Base-by-base conservation (phyloP, 192 early-diverging fungal species). In the Coemansia sp. region DNA sequence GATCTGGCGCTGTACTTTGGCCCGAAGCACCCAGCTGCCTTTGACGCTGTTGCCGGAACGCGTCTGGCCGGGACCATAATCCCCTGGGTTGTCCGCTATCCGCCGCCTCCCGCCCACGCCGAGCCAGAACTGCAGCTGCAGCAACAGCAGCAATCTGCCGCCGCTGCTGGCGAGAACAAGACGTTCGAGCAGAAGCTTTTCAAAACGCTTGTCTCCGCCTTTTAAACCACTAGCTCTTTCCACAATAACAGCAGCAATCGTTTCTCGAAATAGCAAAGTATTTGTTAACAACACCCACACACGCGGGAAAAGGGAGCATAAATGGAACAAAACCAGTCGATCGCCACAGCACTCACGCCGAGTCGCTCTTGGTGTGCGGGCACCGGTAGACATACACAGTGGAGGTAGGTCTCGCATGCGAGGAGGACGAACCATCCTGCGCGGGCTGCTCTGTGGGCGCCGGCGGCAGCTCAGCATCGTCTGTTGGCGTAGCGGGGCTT, bases 41-140 rank as follows among this genome's bases (percentile, higher is more conserved):
- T 71, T 46, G 75, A 82, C 40, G 13, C 51, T 54, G 51, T 19
- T 8, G 51, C 51, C 26, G 51, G 51, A 54, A 8, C 7, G 2
- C 21, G 51, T 8, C 51, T 54, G 8, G 51, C 51, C 8, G 58
- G 5, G 40, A 66, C 1, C n/a, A 48, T 45, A 0, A 57, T 73
- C n/a, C 80, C 80, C 9, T 82, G 80, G 80, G 62, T 65, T 13
- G 57, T 72, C 2, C 63, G 66, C 46, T 82, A 73, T 52, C 80
- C 80, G 64, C 77, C 65, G 2, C 59, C 54, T 0, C 45, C 12
- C 19, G 10, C 6, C 21, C 1, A 1, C 21, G 21, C 19, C 15
- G 15, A 22, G 21, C 5, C 51, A 4, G 51, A 54, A 1, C 1
- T 1, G 6, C 9, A 19, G 4, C 1, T 1, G 6, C 9, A 19